Percentiles rank a stretch among this genome's conserved stretches.
These are phyloP conservation scores for Microcyclospora pomicola DNA, from an alignment of 2,329 filamentous ascomycete genomes.

Conservation along the genomic window DNA sequence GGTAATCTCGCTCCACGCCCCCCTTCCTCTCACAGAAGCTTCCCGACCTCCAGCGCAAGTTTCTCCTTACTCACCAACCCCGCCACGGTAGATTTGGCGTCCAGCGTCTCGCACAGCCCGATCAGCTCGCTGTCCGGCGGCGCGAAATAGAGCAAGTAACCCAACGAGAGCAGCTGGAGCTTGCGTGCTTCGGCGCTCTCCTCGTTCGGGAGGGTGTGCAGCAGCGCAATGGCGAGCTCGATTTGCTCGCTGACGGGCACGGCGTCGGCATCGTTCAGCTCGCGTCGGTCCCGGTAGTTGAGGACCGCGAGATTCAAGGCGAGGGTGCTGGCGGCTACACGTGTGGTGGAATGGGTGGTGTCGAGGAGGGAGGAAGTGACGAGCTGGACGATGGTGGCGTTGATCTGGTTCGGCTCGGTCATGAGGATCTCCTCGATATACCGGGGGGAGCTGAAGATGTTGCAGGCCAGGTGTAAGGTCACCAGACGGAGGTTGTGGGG, in stretches of 20 bases:
- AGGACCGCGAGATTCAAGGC: slow-evolving; percentile 68
- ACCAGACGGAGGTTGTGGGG: slow-evolving; percentile 77
- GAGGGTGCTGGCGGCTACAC: slow-evolving; percentile 69
- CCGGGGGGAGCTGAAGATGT: slow-evolving; percentile 64
- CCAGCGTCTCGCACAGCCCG: slow-evolving; percentile 66
- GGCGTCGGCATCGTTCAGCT: slow-evolving; percentile 39
- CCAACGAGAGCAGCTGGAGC: slow-evolving; percentile 62
- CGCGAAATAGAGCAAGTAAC: slow-evolving; percentile 59
- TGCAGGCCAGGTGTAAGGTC: slow-evolving; percentile 69
- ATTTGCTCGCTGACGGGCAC: slow-evolving; percentile 60
- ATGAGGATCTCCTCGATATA: slow-evolving; percentile 38
- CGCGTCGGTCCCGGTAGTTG: slow-evolving; percentile 51
- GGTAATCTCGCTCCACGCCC: too few relatives aligned
- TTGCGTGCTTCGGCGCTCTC: slow-evolving; percentile 51
- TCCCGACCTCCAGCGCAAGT: slow-evolving; percentile 18
- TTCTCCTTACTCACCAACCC: slow-evolving; percentile 23
- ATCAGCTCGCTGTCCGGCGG: slow-evolving; percentile 59
- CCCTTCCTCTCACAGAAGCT: too few relatives aligned
- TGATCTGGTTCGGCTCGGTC: background rate
- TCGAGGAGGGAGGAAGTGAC: slow-evolving; percentile 70
- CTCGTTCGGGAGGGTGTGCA: slow-evolving; percentile 55
- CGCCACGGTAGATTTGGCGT: slow-evolving; percentile 51
- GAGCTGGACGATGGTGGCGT: slow-evolving; percentile 44
- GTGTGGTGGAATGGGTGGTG: slow-evolving; percentile 55
- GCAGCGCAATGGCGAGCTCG: slow-evolving; percentile 64